Evolutionary conservation across 129 eudicot species (phyloP), one percentile per base, ranked within the genome.

Genomic region (Lactuca saligna): DNA sequence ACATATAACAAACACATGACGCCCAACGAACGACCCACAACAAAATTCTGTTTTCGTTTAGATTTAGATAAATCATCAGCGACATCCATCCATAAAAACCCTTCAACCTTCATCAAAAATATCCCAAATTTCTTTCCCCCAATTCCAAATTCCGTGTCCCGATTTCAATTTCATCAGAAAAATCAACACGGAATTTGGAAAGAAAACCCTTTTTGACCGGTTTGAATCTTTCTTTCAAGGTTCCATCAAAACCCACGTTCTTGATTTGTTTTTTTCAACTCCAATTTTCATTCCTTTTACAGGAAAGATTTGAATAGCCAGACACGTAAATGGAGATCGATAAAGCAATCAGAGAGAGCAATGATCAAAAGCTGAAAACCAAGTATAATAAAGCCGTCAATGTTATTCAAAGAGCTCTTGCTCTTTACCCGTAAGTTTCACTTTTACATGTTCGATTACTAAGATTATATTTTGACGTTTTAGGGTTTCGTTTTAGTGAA

Each of bases 351-450:
- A 78, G 70, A 63, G 94, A 70, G 61, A 77, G 87, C 67, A 79
- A 84, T 75, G 97, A 90, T 78, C 84, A 75, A 17, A 86, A 90
- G 75, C 57, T 89, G 80, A 89, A 82, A 84, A 89, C 86, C 6
- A 89, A 89, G 86, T 89, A 86, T 80, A 82, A 80, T 41, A 90
- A 84, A 55, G 94, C 97, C 14, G 72, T 86, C 55, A 79, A 72
- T 76, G 94, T 84, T 63, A 86, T 86, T 72, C 85, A 72, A 67
- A 78, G 97, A 74, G 88, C 94, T 75, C 83, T 89, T 61, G 88
- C 91, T 80, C 88, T 89, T 34, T 89, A 89, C 80, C 66, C 85
- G 97, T 89, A 75, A 59, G 87, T 66, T 56, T 49, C 33, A 15
- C 33, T n/a, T 61, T 16, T 61, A 11, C 66, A 61, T 61, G 48